A percentile compares a stretch with the other conserved stretches of the same genome.
These are phyloP conservation scores for Simmondsia chinensis DNA, from an alignment of 148 eudicot species.

Conservation along the genomic window DNA sequence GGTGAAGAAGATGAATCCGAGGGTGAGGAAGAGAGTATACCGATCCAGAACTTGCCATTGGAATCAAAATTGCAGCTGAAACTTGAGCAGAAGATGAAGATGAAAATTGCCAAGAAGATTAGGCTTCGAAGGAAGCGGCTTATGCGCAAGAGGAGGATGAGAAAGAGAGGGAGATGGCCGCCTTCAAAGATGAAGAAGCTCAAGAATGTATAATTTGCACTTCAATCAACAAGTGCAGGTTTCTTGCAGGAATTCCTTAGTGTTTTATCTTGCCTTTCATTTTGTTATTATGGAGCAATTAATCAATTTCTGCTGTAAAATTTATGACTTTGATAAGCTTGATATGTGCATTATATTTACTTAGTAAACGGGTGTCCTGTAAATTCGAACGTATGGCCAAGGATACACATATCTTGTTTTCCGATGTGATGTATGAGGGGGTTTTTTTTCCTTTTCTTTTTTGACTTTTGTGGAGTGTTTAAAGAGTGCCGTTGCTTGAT, in stretches of 20 bases:
- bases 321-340: conserved; percentile 1
- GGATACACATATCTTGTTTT: too few species aligned
- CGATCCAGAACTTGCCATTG: conserved; percentile 66
- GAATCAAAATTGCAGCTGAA: conserved; percentile 67
- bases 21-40: conserved; percentile 17
- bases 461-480: too few species aligned
- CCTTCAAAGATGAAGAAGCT: conserved; percentile 94
- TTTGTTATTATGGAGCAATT: background rate
- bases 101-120: conserved; percentile 82
- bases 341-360: too few species aligned
- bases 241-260: background rate
- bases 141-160: conserved; percentile 57
- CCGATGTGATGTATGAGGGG: too few species aligned
- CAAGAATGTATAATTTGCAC: conserved; percentile 56
- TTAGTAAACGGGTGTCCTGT: background rate
- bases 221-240: conserved; percentile 10
- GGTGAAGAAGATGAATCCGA: conserved; percentile 30
- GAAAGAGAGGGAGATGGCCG: conserved; percentile 98
- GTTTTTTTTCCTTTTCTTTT: too few species aligned
- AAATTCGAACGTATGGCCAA: background rate
- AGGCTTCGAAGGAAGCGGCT: conserved; percentile 74
- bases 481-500: too few species aligned
- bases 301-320: conserved; percentile 1
- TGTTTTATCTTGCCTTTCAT: conserved; percentile 1
- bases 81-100: conserved; percentile 58